These are phyloP conservation scores for Lentinula boryana DNA, from an alignment of 768 basidiomycete genomes.

Conservation along the genomic window DNA sequence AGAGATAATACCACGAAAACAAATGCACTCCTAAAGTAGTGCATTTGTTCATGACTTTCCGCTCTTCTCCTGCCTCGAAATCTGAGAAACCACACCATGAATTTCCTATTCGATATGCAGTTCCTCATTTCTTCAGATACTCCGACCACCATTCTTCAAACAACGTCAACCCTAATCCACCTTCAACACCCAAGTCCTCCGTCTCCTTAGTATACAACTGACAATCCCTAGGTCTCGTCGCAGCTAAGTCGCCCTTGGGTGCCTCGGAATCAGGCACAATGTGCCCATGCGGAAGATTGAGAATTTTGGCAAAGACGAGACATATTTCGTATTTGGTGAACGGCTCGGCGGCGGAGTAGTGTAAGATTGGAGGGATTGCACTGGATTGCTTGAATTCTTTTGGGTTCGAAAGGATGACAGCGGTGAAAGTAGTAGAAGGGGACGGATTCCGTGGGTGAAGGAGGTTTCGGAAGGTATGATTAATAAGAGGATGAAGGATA, in stretches of 20 bases:
- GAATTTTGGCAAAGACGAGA: slow-evolving; percentile 65
- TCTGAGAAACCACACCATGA: too few relatives aligned
- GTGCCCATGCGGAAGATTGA: slow-evolving; percentile 66
- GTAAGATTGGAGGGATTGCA: slow-evolving; percentile 65
- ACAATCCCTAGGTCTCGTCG: slow-evolving; percentile 74
- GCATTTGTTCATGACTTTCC: too few relatives aligned
- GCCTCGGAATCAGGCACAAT: slow-evolving; percentile 68
- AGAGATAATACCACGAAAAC: too few relatives aligned
- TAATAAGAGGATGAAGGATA: too few relatives aligned
- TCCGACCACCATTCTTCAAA: slow-evolving; percentile 87
- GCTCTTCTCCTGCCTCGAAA: too few relatives aligned
- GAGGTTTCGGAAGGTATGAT: too few relatives aligned
- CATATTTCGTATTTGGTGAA: slow-evolving; percentile 95
- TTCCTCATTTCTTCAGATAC: slow-evolving; percentile 24
- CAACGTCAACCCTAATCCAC: slow-evolving; percentile 52
- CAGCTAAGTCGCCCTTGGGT: slow-evolving; percentile 59
- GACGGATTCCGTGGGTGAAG: too few relatives aligned
- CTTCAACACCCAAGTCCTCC: slow-evolving; percentile 54
- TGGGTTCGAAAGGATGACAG: too few relatives aligned
- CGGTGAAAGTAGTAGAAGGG: too few relatives aligned
- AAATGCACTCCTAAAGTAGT: too few relatives aligned
- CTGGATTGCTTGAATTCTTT: slow-evolving; percentile 21
- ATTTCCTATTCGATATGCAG: not conserved
- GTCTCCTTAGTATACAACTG: slow-evolving; percentile 73
- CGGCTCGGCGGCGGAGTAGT: slow-evolving; percentile 78